Conservation (phyloP, 768 basidiomycete genomes). For the Mycena galericulata region DNA sequence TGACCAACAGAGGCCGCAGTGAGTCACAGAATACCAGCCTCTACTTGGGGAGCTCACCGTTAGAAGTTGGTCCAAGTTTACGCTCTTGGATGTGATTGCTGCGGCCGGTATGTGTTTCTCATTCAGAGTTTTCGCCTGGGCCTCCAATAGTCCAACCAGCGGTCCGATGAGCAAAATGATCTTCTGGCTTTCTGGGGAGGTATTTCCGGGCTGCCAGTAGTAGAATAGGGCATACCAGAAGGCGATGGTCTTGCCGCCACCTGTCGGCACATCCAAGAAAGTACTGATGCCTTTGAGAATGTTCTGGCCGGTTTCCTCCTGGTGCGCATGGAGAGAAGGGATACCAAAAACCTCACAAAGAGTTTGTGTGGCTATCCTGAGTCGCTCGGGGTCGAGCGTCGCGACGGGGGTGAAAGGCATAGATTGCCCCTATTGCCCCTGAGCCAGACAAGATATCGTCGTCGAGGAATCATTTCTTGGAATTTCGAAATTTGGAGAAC, state of each 20-base stretch:
- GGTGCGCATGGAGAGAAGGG: too few species aligned
- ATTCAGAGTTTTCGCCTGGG: conserved; percentile 11
- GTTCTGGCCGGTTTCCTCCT: too few species aligned
- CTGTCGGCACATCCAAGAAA: conserved; percentile 34
- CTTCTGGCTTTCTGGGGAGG: conserved; percentile 11
- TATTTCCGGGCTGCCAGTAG: conserved; percentile 29
- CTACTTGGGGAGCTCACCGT: neutral
- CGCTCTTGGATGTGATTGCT: conserved; percentile 2
- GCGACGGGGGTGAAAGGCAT: too few species aligned
- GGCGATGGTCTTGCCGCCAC: conserved; percentile 36
- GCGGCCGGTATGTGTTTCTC: conserved; percentile 19
- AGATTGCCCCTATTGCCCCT: too few species aligned
- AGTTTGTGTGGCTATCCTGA: too few species aligned
- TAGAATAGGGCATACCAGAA: conserved; percentile 35
- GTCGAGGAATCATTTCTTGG: too few species aligned
- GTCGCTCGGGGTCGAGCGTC: too few species aligned
- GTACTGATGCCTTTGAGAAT: too few species aligned
- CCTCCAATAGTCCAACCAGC: conserved; percentile 24
- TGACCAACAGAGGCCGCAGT: neutral
- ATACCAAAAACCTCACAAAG: too few species aligned
- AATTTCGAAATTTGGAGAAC: too few species aligned
- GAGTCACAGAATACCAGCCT: neutral
- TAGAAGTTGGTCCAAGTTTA: conserved; percentile 7
- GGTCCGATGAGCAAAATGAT: conserved; percentile 32
- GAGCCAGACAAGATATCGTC: too few species aligned